phyloP scores from a whole-genome alignment of 192 early-diverging fungal species.

The Entomortierella beljakovae region DNA sequence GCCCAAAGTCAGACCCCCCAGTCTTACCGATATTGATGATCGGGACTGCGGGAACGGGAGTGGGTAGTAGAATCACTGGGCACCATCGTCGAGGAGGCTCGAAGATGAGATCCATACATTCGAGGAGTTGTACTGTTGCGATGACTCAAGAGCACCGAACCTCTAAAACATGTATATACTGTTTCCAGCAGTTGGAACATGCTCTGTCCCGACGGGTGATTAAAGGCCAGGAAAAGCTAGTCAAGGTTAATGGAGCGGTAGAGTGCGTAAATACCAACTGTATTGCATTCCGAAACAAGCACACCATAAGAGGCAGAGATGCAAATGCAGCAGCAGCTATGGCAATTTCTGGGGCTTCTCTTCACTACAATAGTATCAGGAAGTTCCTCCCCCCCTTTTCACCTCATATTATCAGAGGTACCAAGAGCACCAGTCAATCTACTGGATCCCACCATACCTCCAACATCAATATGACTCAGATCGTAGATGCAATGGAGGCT shows the following conservation, averaged over 20 bases:
- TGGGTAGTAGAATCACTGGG: not conserved
- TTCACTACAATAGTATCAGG: too few species aligned
- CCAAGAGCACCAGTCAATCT: too few species aligned
- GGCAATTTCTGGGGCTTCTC: not conserved
- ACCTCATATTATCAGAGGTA: too few species aligned
- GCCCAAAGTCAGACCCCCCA: constrained; percentile 6
- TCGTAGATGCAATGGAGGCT: too few species aligned
- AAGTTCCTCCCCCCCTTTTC: too few species aligned
- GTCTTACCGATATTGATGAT: not conserved
- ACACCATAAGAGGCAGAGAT: constrained; percentile 2
- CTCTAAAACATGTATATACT: not conserved
- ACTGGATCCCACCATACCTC: too few species aligned
- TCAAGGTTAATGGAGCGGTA: constrained; percentile 1
- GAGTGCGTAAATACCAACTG: constrained; percentile 5
- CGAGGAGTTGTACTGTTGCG: not conserved
- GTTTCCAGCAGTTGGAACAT: not conserved
- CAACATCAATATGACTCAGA: too few species aligned
- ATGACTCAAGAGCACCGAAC: constrained; percentile 3
- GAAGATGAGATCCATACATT: not conserved
- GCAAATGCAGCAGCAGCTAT: constrained; percentile 3
- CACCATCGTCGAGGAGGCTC: not conserved
- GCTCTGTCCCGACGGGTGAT: not conserved
- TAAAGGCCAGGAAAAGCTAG: not conserved
- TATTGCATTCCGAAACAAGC: not conserved
- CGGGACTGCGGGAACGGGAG: not conserved